Evolutionary conservation across 768 basidiomycete species (phyloP), one percentile per base, ranked within the genome.

Genomic region (Pulveroboletus sp.): DNA sequence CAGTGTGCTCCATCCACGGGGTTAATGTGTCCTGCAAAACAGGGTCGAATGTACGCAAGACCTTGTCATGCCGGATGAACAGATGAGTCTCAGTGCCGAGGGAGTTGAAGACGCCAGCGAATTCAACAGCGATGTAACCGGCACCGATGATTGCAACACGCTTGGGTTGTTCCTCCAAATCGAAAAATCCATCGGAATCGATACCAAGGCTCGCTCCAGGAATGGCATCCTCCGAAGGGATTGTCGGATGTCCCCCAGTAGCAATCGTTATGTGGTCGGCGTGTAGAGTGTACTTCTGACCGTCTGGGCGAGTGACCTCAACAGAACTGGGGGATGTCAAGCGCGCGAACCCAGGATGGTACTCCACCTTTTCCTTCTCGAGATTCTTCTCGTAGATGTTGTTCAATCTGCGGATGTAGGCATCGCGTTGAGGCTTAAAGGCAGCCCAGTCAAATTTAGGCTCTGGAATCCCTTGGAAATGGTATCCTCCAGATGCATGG

Each of bases 101-200:
- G 7, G 90, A 77, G 69, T 97, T 82, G 71, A 99, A 82, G 46
- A 99, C 82, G 17, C 97, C 97, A 5, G 95, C 92, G 39, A 99
- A 82, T 70, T 99, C 97, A 52, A 97, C 90, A 16, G 94, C 94
- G 58, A 99, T 98, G 68, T 99, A 99, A 2, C 97, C 97, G 13
- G 97, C 97, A 39, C 97, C 97, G 36, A 97, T 85, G 46, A 98
- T 86, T 4, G 86, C 94, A 25, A 97, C 94, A 49, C 93, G 82
- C 69, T 87, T 90, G 9, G 97, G 97, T 67, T 95, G 93, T 43
- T 87, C 79, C 56, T 82, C 82, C 38, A 99, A 81, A 38, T 83
- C 90, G 60, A 99, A 99, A 76, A 99, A 99, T 3, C 94, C 94
- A 66, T 99, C 97, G 9, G 92, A 95, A 69, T 85, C 76, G 56